phyloP scores from a whole-genome alignment of 2,329 filamentous ascomycete species.

The Ambrosiella cleistominuta region DNA sequence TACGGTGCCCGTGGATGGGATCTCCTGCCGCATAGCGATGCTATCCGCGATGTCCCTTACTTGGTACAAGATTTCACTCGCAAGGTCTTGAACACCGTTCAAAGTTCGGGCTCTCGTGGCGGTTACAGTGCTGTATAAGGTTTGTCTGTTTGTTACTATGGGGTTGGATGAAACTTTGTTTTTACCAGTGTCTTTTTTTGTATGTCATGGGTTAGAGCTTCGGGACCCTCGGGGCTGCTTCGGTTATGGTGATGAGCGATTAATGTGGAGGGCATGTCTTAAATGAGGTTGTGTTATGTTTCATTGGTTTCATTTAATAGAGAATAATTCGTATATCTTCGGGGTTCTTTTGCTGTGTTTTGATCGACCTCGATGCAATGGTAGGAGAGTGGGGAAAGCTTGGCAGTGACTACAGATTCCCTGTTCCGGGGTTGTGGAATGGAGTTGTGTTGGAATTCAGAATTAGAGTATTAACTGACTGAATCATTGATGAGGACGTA shows the following conservation, averaged over 20 bases:
- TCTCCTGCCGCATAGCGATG: constrained; percentile 78
- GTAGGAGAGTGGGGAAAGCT: no score
- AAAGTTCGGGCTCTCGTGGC: constrained; percentile 67
- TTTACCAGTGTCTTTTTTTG: neutral
- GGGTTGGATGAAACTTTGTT: neutral
- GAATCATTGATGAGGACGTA: no score
- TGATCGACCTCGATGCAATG: no score
- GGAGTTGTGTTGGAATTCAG: no score
- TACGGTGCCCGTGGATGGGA: constrained; percentile 94
- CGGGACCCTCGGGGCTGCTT: no score
- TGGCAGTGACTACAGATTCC: no score
- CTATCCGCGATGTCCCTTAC: constrained; percentile 81
- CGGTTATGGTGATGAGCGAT: no score
- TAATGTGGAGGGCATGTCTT: neutral
- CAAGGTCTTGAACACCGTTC: constrained; percentile 63
- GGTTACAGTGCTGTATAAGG: constrained; percentile 82
- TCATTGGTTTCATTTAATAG: neutral
- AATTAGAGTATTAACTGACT: no score
- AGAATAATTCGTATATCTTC: neutral
- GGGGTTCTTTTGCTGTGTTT: neutral
- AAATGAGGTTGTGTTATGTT: neutral
- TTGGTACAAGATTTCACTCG: constrained; percentile 76
- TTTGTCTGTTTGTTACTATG: neutral
- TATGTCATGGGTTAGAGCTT: no score
- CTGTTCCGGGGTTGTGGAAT: no score